A percentile compares a stretch with the other conserved stretches of the same genome.
Evolutionary conservation across 2,329 filamentous ascomycete genomes (phyloP).

Genomic region (Chaetomiaceae sp.): DNA sequence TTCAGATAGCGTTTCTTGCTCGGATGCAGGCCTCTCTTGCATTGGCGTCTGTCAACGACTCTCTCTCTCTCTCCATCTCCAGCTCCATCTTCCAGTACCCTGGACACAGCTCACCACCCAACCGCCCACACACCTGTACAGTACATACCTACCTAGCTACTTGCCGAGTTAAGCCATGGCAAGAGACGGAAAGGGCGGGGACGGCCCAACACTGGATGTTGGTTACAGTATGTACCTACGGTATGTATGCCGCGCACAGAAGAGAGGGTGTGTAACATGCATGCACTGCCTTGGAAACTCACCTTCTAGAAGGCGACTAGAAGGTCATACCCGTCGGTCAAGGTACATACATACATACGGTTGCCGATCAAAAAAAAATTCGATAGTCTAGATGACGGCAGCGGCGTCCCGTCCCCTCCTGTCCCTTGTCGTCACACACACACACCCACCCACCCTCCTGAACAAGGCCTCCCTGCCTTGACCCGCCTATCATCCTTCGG

Average conservation of each 20-base stretch:
- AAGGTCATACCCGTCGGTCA: background rate
- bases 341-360: background rate
- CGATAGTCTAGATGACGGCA: slow-evolving; percentile 3
- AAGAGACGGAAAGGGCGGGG: background rate
- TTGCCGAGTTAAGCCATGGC: background rate
- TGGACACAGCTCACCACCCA: background rate
- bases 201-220: background rate
- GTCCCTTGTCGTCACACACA: background rate
- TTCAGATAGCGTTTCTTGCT: background rate
- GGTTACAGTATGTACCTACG: too few species aligned
- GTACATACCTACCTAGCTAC: background rate
- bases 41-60: background rate
- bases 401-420: background rate
- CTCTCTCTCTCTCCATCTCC: background rate
- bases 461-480: background rate
- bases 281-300: slow-evolving; percentile 3
- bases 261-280: slow-evolving; percentile 3
- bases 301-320: slow-evolving; percentile 20
- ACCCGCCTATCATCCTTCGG: background rate
- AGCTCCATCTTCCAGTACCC: too few species aligned
- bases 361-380: background rate
- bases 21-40: background rate
- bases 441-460: background rate
- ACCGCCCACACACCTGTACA: too few species aligned
- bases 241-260: too few species aligned